Evolutionary conservation across 2,329 filamentous ascomycete species (phyloP).

Genomic region (Aspergillus viridinutans): DNA sequence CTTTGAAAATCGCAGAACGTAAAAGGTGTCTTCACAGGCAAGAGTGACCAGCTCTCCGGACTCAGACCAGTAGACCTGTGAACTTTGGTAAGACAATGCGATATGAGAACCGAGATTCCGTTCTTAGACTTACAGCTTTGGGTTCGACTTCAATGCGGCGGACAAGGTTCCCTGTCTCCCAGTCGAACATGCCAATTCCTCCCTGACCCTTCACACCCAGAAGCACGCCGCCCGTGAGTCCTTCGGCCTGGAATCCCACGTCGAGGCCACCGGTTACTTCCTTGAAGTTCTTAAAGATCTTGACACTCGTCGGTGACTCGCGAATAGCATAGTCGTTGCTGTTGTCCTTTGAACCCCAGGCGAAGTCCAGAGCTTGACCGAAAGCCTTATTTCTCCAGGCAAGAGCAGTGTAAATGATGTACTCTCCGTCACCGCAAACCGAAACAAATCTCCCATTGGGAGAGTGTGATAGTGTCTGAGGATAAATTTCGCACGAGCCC

Average conservation of each 20-base stretch:
- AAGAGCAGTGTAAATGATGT: slow-evolving; percentile 96
- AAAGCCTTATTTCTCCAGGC: slow-evolving; percentile 98
- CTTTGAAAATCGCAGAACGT: slow-evolving; percentile 85
- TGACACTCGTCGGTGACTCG: slow-evolving; percentile 89
- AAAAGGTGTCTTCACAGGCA: slow-evolving; percentile 92
- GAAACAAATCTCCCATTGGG: slow-evolving; percentile 88
- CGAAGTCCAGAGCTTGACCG: slow-evolving; percentile 90
- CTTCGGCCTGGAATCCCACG: slow-evolving; percentile 92
- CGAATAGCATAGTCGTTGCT: slow-evolving; percentile 98
- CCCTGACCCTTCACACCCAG: slow-evolving; percentile 94
- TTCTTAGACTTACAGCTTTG: slow-evolving; percentile 46
- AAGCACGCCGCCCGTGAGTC: slow-evolving; percentile 79
- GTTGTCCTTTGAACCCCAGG: slow-evolving; percentile 95
- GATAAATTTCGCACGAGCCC: slow-evolving; percentile 93
- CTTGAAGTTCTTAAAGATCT: slow-evolving; percentile 96
- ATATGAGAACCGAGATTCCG: not conserved
- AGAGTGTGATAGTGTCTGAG: slow-evolving; percentile 90
- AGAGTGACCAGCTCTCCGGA: slow-evolving; percentile 89
- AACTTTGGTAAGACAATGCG: not conserved
- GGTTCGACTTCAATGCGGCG: slow-evolving; percentile 82
- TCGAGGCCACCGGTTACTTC: slow-evolving; percentile 86
- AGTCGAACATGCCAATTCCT: slow-evolving; percentile 94
- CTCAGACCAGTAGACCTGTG: slow-evolving; percentile 91
- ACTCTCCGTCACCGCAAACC: slow-evolving; percentile 93
- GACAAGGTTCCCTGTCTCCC: slow-evolving; percentile 83